Evolutionary conservation across 176 grass and related monocot genomes (phyloP).

Genomic region (Elymus sibiricus): DNA sequence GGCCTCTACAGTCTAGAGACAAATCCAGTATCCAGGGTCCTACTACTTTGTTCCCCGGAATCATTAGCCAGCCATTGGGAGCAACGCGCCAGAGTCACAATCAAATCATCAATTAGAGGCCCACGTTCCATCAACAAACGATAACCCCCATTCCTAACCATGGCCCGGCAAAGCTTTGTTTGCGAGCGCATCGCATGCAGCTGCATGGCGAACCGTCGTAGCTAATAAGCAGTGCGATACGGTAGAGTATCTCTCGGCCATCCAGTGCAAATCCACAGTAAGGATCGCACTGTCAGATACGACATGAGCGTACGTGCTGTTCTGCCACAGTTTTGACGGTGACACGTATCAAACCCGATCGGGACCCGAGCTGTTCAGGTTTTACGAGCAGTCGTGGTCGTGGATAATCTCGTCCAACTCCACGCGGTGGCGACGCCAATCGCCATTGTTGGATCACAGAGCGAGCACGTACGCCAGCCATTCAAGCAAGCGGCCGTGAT

Average conservation of each 20-base stretch:
- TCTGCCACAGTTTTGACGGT: neutral
- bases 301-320: neutral
- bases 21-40: constrained; percentile 31
- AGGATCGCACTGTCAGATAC: neutral
- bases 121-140: neutral
- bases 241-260: too few species aligned
- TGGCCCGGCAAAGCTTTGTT: neutral
- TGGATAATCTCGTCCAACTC: neutral
- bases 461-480: neutral
- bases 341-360: neutral
- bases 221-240: too few species aligned
- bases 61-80: constrained; percentile 21
- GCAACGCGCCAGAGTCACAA: neutral
- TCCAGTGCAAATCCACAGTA: neutral
- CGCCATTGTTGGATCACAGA: neutral
- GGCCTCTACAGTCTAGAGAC: neutral
- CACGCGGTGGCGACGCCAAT: neutral
- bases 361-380: neutral
- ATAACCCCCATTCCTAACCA: neutral
- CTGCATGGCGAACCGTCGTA: neutral
- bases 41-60: neutral
- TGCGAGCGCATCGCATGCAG: neutral
- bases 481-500: neutral
- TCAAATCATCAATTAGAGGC: constrained; percentile 24
- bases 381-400: neutral